These are phyloP conservation scores for Hemileccinum rubropunctum DNA, from an alignment of 768 basidiomycete species.

Conservation along the genomic window DNA sequence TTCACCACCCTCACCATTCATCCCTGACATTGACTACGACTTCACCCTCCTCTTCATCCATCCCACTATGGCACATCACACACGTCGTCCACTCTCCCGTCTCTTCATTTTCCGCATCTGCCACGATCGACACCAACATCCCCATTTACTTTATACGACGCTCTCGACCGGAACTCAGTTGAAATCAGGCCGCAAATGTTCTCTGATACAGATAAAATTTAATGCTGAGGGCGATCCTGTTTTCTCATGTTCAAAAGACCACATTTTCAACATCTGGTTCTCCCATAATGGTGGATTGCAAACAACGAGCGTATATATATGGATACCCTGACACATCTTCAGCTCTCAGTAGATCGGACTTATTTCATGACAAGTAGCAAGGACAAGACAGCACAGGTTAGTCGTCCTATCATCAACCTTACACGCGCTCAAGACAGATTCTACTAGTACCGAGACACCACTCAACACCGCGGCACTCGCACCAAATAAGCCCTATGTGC, in stretches of 20 bases:
- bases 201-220: slow-evolving; percentile 96
- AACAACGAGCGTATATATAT: slow-evolving; percentile 87
- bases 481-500: slow-evolving; percentile 79
- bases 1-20: too few relatives aligned
- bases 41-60: too few relatives aligned
- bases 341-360: slow-evolving; percentile 83
- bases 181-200: slow-evolving; percentile 86
- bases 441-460: slow-evolving; percentile 87
- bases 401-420: slow-evolving; percentile 47
- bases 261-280: slow-evolving; percentile 94
- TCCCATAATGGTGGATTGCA: slow-evolving; percentile 87
- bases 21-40: too few relatives aligned
- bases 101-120: too few relatives aligned
- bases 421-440: slow-evolving; percentile 87
- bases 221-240: slow-evolving; percentile 94
- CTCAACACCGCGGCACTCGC: slow-evolving; percentile 91
- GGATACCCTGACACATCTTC: slow-evolving; percentile 88
- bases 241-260: slow-evolving; percentile 95
- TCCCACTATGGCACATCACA: too few relatives aligned
- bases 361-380: slow-evolving; percentile 97
- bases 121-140: too few relatives aligned
- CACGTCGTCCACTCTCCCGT: too few relatives aligned
- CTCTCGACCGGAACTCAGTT: slow-evolving; percentile 11
- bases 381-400: slow-evolving; percentile 91
- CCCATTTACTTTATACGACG: slow-evolving; percentile 1